Evolutionary conservation across 2,329 filamentous ascomycete genomes (phyloP), one percentile per base, ranked within the genome.

Genomic region (Pseudocercospora crystallina): DNA sequence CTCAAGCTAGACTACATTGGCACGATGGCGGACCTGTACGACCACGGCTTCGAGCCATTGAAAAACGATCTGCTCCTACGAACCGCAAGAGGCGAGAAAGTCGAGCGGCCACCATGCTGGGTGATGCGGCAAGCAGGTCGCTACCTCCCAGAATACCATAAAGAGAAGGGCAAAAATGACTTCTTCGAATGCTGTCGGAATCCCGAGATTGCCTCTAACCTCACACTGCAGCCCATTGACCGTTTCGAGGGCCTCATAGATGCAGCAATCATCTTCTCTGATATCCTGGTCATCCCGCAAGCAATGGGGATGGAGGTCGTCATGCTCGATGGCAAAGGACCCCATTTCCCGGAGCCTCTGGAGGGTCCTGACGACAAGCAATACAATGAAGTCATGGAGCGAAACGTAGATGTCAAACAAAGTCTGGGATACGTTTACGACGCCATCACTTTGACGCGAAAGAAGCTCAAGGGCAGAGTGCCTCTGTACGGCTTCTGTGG

Each of bases 111-210:
- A 55, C 94, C 94, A 51, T 89, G 95, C 78, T 99, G 94, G 94
- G 90, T 99, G 70, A 99, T 99, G 94, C 88, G 94, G 73, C 94
- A 99, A 84, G 94, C 94, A 67, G 94, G 94, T 53, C 87, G 94
- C 64, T 99, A 99, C 71, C 87, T 99, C 15, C 94, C 92, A 57
- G 94, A 99, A 73, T 99, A 99, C 72, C 94, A 99, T 70, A 82
- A 95, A 75, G 92, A 88, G 53, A 99, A 99, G 75, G 92, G 87
- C 61, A 80, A 74, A 47, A 83, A 86, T 59, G 94, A 99, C 76
- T 99, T 99, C 76, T 99, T 99, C 77, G 90, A 90, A 75, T 96
- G 92, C 81, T 99, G 94, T 72, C 90, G 94, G 48, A 83, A 85
- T 65, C 90, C 94, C 49, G 90, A 97, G 71, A 85, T 97, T 58